A percentile compares a stretch with the other conserved stretches of the same genome.
These are phyloP conservation scores for Eimeria acervulina DNA, from an alignment of 169 alveolate species.

Conservation along the genomic window DNA sequence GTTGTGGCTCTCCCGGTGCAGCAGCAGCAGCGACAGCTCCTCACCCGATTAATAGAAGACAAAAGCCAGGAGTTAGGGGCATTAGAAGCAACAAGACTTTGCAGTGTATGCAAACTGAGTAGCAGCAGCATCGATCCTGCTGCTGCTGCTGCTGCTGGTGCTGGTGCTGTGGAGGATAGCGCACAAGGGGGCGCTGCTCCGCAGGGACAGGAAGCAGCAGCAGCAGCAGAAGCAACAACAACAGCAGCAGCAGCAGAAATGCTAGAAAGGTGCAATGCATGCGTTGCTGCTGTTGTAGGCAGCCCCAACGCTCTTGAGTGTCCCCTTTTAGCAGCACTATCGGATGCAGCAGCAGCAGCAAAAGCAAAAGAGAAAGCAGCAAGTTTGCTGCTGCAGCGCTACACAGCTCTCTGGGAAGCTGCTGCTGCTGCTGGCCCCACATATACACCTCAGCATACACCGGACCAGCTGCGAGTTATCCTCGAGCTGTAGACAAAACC, in stretches of 20 bases:
- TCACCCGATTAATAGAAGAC: constrained; percentile 4
- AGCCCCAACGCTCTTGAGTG: background rate
- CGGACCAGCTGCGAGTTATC: background rate
- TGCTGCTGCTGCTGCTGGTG: too few species aligned
- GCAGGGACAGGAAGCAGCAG: too few species aligned
- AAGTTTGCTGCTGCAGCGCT: background rate
- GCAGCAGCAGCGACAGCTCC: constrained; percentile 64
- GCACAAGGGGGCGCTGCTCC: too few species aligned
- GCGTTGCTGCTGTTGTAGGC: background rate
- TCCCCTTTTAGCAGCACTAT: background rate
- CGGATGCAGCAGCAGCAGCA: background rate
- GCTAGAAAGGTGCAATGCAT: too few species aligned
- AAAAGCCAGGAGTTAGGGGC: background rate
- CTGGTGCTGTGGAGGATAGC: too few species aligned
- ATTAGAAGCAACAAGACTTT: background rate
- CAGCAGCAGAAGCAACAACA: background rate
- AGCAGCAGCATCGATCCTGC: too few species aligned
- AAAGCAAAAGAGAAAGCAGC: too few species aligned
- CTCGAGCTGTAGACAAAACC: too few species aligned
- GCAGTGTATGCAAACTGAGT: background rate
- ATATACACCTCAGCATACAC: background rate
- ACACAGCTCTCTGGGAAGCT: background rate
- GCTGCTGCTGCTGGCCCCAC: background rate
- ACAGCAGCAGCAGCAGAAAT: background rate
- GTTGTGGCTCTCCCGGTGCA: background rate